Base-by-base conservation (phyloP, 2,329 filamentous ascomycete species). In the Penicillium frequentans region DNA sequence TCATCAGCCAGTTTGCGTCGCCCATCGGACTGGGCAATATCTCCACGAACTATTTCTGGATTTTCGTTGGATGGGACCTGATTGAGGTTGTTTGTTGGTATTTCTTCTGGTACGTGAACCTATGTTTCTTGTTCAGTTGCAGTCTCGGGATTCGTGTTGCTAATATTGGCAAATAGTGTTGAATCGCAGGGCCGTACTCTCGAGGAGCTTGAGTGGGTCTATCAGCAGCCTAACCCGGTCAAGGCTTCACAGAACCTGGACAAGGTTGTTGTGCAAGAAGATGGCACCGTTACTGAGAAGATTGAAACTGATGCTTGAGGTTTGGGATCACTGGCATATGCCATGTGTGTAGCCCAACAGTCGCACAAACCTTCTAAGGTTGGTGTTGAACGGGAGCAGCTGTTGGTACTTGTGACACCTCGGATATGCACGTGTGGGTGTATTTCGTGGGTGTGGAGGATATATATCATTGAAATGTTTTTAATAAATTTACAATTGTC, bases 171-270 rank as follows among this genome's bases (percentile, higher is more conserved):
- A 14, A 21, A 27, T 49, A 80, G 79, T 65, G 79, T 81, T 61
- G 79, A 82, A 62, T 76, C 77, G 4, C 79, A 81, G 58, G 79
- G 79, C 48, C 78, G 79, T 39, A 81, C 79, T 3, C 75, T 82
- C 26, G 79, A 82, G 62, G 73, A 81, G 64, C 73, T 82, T 35
- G 78, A 80, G 61, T 80, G 78, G 77, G 77, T 82, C 11, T 82
- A 81, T 67, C 68, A 79, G 62, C 79, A 81, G 64, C 75, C 77
- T 24, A 77, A 79, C 60, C 79, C 79, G 1, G 80, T 82, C 69
- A 79, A 80, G 68, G 80, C 80, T 11, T 82, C 80, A 5, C 71
- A 76, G 56, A 73, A 71, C 50, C 73, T 81, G 60, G 76, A 81
- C 63, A 80, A 79, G 71, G 72, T 82, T 52, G 71, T 82, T 44